These are phyloP conservation scores for Phanerochaete sordida DNA, from an alignment of 768 basidiomycete genomes.

Conservation along the genomic window DNA sequence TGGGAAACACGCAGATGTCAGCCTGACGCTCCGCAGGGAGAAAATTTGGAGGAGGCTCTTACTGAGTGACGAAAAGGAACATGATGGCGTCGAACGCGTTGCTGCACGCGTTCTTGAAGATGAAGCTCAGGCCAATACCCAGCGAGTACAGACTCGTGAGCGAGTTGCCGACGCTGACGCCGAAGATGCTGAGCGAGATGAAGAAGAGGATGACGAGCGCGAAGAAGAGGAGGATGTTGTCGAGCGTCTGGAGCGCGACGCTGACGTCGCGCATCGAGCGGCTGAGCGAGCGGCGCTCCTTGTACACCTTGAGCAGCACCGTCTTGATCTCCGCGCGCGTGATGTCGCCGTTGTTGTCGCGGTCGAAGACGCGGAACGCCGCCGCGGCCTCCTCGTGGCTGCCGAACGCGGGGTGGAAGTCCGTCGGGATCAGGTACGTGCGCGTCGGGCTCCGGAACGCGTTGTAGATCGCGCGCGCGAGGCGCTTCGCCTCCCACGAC, in stretches of 20 bases:
- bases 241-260: conserved; percentile 60
- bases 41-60: conserved; percentile 24
- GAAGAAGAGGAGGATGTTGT: conserved; percentile 60
- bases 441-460: conserved; percentile 55
- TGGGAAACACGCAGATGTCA: conserved; percentile 22
- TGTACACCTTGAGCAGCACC: conserved; percentile 66
- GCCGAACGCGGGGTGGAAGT: conserved; percentile 68
- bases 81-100: conserved; percentile 76
- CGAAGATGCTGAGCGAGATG: conserved; percentile 70
- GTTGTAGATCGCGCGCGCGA: conserved; percentile 64
- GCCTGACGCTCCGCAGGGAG: background rate
- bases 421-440: conserved; percentile 58
- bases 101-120: conserved; percentile 75
- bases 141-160: conserved; percentile 72
- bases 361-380: conserved; percentile 76
- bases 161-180: conserved; percentile 59
- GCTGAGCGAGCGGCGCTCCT: conserved; percentile 72
- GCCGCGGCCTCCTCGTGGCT: conserved; percentile 51
- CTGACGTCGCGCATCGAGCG: conserved; percentile 76
- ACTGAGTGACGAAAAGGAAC: conserved; percentile 84
- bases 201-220: conserved; percentile 67
- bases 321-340: conserved; percentile 74
- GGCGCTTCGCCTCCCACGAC: conserved; percentile 67
- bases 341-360: conserved; percentile 74
- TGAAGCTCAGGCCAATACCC: conserved; percentile 71